Base-by-base conservation (phyloP, 148 eudicot genomes). In the Silene latifolia region DNA sequence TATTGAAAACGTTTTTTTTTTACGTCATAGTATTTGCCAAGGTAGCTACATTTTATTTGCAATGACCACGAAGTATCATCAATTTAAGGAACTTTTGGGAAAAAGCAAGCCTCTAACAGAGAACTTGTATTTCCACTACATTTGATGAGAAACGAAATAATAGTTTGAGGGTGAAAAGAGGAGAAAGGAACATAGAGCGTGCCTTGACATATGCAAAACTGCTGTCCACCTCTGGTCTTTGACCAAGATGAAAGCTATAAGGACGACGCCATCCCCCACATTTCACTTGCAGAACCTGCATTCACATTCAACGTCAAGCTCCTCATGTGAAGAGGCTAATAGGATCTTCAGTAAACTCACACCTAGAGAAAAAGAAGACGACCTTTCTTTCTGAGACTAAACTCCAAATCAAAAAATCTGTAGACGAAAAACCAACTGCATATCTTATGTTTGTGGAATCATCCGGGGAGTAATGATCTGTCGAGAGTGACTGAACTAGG, bases 251-350 rank as follows among this genome's bases (percentile, higher is more conserved):
- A 78, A 84, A 90, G 51, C 97, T 85, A 86, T 89, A 85, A 71
- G 99, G 99, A 74, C 99, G 96, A 48, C 99, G 93, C 99, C 99
- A 95, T 72, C 99, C 99, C 66, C 99, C 99, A 79, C 99, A 95
- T 72, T 87, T 78, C 79, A 92, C 75, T 82, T 95, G 92, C 73
- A 86, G 74, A 73, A 92, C 91, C 99, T 95, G 81, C 80, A 76
- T 21, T 76, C 67, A 81, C 67, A 72, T 32, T 72, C 75, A 74
- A 59, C 29, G 51, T 78, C 20, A 67, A 71, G 61, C 53, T 72
- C 66, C 39, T 39, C 23, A 71, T 24, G 65, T 65, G 44, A 69
- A 56, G 10, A 77, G 21, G 39, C 66, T 29, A 53, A 32, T 4
- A 29, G 21, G 14, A 1, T 6, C 20, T 65, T 15, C 27, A 63